phyloP scores from a whole-genome alignment of 202 grass and related monocot species.

The Zizania palustris region DNA sequence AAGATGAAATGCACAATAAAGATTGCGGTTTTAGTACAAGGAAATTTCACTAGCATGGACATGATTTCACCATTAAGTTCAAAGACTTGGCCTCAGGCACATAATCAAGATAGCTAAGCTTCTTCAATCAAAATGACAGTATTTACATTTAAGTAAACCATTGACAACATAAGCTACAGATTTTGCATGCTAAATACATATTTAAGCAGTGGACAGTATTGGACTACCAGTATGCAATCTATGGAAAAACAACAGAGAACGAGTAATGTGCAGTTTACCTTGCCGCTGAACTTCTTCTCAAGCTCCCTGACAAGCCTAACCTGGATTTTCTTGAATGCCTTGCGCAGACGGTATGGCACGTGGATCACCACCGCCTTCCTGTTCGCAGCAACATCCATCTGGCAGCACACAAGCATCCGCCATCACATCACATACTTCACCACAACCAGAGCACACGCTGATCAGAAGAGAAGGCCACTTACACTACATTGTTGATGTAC shows the following conservation, averaged over 20 bases:
- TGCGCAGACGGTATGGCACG: constrained; percentile 57
- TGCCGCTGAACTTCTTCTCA: too few relatives aligned
- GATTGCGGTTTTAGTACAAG: not conserved
- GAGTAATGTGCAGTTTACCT: too few relatives aligned
- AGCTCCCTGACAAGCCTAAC: too few relatives aligned
- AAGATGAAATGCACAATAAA: not conserved
- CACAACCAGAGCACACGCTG: not conserved
- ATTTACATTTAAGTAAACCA: too few relatives aligned
- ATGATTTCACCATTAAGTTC: not conserved
- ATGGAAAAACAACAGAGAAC: too few relatives aligned
- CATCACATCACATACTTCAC: not conserved
- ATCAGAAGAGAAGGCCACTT: not conserved
- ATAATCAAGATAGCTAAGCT: too few relatives aligned
- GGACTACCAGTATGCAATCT: too few relatives aligned
- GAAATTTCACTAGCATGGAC: not conserved
- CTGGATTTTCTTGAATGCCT: constrained; percentile 59
- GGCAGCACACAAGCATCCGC: constrained; percentile 29
- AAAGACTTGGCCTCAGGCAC: not conserved
- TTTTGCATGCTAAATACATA: too few relatives aligned
- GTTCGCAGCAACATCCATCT: constrained; percentile 63
- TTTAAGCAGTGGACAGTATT: too few relatives aligned
- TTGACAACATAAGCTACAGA: too few relatives aligned
- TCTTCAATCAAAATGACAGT: too few relatives aligned
- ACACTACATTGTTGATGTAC: constrained; percentile 65
- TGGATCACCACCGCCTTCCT: constrained; percentile 76